Percentiles rank a stretch among this genome's conserved stretches.
These are phyloP conservation scores for Microsporum canis DNA, from an alignment of 2,329 filamentous ascomycete species.

Conservation along the genomic window DNA sequence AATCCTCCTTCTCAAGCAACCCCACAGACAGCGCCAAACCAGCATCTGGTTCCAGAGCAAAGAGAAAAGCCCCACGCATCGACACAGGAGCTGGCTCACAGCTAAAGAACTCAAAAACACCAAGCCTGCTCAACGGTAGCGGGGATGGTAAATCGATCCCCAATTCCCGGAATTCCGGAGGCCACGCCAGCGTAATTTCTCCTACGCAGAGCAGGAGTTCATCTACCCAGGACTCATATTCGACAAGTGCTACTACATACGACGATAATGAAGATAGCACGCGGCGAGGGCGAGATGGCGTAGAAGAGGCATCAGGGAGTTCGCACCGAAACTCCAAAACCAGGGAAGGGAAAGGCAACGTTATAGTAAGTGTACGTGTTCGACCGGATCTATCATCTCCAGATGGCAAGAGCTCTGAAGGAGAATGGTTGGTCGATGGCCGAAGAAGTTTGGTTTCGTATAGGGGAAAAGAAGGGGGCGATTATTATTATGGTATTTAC, in stretches of 20 bases:
- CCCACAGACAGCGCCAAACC: conserved; percentile 18
- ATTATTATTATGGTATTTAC: conserved; percentile 71
- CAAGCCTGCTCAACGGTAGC: conserved; percentile 68
- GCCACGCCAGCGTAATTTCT: conserved; percentile 64
- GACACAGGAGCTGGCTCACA: conserved; percentile 37
- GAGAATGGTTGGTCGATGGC: conserved; percentile 87
- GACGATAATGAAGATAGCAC: conserved; percentile 59
- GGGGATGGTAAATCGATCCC: conserved; percentile 65
- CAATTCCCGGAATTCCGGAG: conserved; percentile 57
- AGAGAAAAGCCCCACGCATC: conserved; percentile 46
- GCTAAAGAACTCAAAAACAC: conserved; percentile 40
- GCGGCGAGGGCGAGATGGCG: conserved; percentile 23
- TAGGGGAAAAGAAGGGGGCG: conserved; percentile 76
- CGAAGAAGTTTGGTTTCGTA: conserved; percentile 72
- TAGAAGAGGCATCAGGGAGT: conserved; percentile 18
- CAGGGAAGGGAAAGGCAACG: conserved; percentile 81
- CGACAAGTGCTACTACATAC: conserved; percentile 77
- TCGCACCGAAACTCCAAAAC: conserved; percentile 24
- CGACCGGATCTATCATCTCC: conserved; percentile 65
- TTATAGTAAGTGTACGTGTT: conserved; percentile 88
- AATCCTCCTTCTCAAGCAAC: conserved; percentile 14
- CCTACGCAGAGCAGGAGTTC: conserved; percentile 83
- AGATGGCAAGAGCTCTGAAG: conserved; percentile 52
- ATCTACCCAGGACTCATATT: conserved; percentile 84
- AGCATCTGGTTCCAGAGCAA: conserved; percentile 26